Conservation (phyloP, 2,329 filamentous ascomycete species). For the Escovopsis sp. region DNA sequence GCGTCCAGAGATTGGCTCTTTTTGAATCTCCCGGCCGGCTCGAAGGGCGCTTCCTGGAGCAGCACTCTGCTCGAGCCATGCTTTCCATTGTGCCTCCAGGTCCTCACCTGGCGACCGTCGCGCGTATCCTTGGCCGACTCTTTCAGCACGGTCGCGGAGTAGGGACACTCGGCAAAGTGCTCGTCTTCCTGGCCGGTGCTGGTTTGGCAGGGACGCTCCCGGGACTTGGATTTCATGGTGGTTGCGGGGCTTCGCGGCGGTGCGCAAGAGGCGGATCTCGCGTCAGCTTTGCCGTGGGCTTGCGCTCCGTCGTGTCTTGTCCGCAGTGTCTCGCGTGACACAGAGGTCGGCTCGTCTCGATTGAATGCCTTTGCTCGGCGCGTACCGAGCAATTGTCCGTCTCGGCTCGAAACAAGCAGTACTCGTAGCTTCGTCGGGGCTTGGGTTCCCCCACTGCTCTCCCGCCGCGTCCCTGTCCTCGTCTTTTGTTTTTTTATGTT, state of each 20-base stretch:
- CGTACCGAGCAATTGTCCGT: no score
- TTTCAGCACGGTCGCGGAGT: conserved; percentile 23
- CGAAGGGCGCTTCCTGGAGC: conserved; percentile 39
- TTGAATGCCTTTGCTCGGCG: no score
- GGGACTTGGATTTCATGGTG: conserved; percentile 19
- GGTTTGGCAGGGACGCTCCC: conserved; percentile 37
- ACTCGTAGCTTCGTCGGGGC: no score
- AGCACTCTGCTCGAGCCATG: conserved; percentile 31
- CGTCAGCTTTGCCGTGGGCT: no score
- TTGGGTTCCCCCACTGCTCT: no score
- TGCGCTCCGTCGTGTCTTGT: no score
- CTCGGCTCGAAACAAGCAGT: no score
- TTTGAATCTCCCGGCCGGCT: conserved; percentile 39
- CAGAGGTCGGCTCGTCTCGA: no score
- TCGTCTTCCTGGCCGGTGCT: conserved; percentile 4
- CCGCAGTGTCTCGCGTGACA: no score
- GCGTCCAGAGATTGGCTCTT: conserved; percentile 39
- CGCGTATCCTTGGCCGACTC: conserved; percentile 17
- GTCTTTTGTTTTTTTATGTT: no score
- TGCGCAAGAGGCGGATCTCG: no score
- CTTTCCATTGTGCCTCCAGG: conserved; percentile 31
- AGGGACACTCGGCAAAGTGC: conserved; percentile 37
- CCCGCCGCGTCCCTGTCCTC: no score
- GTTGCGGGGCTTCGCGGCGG: background rate
- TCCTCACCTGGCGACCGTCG: conserved; percentile 30